phyloP scores from a whole-genome alignment of 106 monocot species.

The Dactylorhiza incarnata region DNA sequence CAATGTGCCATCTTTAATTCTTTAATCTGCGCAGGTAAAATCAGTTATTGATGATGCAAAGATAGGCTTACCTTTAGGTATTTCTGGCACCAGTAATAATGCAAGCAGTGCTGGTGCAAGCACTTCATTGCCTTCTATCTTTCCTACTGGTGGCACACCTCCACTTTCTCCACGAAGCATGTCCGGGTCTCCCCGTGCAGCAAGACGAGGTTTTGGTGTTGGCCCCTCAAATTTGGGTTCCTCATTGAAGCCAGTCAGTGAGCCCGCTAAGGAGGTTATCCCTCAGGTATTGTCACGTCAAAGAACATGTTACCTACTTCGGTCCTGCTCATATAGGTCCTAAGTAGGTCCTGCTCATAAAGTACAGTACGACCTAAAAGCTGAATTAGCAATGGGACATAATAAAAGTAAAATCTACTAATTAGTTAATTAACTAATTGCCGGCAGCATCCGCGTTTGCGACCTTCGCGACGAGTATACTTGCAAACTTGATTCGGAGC shows the following conservation, averaged over 20 bases:
- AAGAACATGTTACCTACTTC: neutral
- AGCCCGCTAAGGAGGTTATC: slow-evolving; percentile 71
- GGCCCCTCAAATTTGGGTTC: slow-evolving; percentile 68
- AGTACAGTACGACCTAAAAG: neutral
- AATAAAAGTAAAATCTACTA: too few relatives aligned
- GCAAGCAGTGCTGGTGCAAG: slow-evolving; percentile 38
- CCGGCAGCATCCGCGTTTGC: too few relatives aligned
- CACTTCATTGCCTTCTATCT: slow-evolving; percentile 78
- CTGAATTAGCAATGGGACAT: too few relatives aligned
- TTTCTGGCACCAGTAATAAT: slow-evolving; percentile 35
- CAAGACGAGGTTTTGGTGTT: slow-evolving; percentile 35
- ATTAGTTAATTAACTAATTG: too few relatives aligned
- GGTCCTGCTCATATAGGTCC: neutral
- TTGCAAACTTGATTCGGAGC: too few relatives aligned
- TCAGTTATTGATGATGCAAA: slow-evolving; percentile 77
- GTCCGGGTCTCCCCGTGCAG: slow-evolving; percentile 72
- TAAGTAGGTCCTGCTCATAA: neutral
- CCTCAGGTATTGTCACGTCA: slow-evolving; percentile 52
- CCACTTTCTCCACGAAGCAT: slow-evolving; percentile 91
- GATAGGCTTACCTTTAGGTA: slow-evolving; percentile 47
- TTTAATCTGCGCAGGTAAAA: slow-evolving; percentile 44
- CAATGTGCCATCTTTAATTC: neutral
- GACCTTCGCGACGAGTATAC: too few relatives aligned
- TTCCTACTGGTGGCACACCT: slow-evolving; percentile 84
- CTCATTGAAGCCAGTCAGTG: slow-evolving; percentile 66